Conservation (phyloP, 371 early-diverging fungal genomes). For the Mucor indicus region DNA sequence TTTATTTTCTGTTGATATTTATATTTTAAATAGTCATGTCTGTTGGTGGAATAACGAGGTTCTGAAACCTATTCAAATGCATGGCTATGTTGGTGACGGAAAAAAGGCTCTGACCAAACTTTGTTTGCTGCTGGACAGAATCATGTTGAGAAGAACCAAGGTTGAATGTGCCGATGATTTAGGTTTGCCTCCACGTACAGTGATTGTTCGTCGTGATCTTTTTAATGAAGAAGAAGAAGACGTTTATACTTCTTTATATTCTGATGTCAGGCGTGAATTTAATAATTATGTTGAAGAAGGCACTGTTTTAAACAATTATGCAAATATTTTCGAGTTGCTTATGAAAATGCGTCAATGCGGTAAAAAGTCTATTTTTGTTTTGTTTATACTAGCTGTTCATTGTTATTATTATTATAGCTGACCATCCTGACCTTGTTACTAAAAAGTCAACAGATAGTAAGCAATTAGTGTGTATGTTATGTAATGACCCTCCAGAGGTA, state of each 20-base stretch:
- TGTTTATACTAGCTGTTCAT: not conserved
- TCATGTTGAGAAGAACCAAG: slow-evolving; percentile 96
- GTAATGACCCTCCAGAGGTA: slow-evolving; percentile 70
- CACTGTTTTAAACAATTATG: slow-evolving; percentile 93
- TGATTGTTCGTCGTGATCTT: slow-evolving; percentile 76
- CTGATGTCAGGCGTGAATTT: slow-evolving; percentile 77
- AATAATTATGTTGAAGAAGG: slow-evolving; percentile 82
- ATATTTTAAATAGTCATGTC: slow-evolving; percentile 66
- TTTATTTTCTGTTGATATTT: not conserved
- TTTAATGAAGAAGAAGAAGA: slow-evolving; percentile 95
- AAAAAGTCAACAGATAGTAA: slow-evolving; percentile 47
- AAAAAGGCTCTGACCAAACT: slow-evolving; percentile 76
- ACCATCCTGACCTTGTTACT: slow-evolving; percentile 87
- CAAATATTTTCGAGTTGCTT: slow-evolving; percentile 84
- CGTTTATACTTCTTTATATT: slow-evolving; percentile 83
- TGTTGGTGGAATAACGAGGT: slow-evolving; percentile 98
- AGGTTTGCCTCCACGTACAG: slow-evolving; percentile 87
- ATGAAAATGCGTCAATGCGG: slow-evolving; percentile 66
- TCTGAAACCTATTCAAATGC: slow-evolving; percentile 87
- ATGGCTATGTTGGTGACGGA: slow-evolving; percentile 70
- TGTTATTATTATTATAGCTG: slow-evolving; percentile 55
- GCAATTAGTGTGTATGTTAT: slow-evolving; percentile 85
- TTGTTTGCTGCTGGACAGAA: slow-evolving; percentile 71
- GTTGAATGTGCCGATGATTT: slow-evolving; percentile 88
- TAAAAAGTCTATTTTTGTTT: slow-evolving; percentile 17